Conservation (phyloP, 176 grass and related monocot species). For the Bothriochloa decipiens region DNA sequence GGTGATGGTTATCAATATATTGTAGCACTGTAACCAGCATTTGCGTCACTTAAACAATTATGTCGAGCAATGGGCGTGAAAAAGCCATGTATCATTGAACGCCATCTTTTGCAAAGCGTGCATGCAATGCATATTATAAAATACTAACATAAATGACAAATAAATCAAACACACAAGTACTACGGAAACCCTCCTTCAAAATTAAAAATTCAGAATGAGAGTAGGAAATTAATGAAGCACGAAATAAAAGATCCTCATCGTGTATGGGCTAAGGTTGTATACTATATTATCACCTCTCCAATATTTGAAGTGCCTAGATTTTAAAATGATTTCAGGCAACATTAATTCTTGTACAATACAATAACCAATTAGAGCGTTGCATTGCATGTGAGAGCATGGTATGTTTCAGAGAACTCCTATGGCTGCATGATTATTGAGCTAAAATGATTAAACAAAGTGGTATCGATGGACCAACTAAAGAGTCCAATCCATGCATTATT, state of each 20-base stretch:
- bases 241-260: too few species aligned
- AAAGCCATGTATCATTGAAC: neutral
- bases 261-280: too few species aligned
- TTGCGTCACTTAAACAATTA: slow-evolving; percentile 7
- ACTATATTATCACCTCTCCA: too few species aligned
- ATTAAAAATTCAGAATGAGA: neutral
- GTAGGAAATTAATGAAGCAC: neutral
- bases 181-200: neutral
- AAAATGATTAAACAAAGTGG: neutral
- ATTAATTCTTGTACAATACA: too few species aligned
- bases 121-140: neutral
- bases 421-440: neutral
- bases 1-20: neutral
- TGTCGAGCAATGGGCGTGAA: slow-evolving; percentile 11
- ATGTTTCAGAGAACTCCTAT: neutral
- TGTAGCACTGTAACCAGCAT: neutral
- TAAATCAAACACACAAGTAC: neutral
- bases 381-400: too few species aligned
- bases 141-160: neutral
- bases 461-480: neutral
- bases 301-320: too few species aligned
- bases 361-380: too few species aligned
- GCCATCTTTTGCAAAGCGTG: neutral
- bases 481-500: too few species aligned
- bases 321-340: too few species aligned